Conservation (phyloP, 331 rosid genomes). For the Saraca asoca region DNA sequence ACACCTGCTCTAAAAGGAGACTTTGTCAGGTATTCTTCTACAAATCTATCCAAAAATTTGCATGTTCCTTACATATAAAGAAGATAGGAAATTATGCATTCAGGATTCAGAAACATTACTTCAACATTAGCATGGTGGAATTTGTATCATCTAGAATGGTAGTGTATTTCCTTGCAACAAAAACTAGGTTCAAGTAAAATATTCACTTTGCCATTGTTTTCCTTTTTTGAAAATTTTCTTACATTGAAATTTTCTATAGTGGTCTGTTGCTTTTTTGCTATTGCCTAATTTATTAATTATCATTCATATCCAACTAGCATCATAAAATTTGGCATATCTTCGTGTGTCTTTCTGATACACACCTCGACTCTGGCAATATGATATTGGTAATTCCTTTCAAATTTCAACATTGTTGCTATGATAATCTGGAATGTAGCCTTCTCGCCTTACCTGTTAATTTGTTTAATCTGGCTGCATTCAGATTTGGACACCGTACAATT, state of each 20-base stretch:
- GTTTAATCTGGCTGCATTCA: conserved; percentile 45
- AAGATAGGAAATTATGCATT: conserved; percentile 28
- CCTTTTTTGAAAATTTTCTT: conserved; percentile 1
- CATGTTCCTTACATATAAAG: conserved; percentile 20
- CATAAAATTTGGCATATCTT: conserved; percentile 27
- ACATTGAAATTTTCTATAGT: neutral
- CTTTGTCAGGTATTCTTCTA: conserved; percentile 71
- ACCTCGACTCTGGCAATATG: neutral
- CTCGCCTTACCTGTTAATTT: conserved; percentile 11
- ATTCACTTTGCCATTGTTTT: neutral
- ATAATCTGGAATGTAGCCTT: conserved; percentile 16
- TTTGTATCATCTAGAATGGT: conserved; percentile 7
- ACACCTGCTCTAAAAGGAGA: conserved; percentile 97
- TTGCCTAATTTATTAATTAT: neutral
- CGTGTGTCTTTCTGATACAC: conserved; percentile 20
- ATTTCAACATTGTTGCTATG: conserved; percentile 28
- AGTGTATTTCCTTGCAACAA: conserved; percentile 10
- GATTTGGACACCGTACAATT: conserved; percentile 85
- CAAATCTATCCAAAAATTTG: conserved; percentile 29
- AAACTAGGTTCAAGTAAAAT: conserved; percentile 8
- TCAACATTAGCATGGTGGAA: conserved; percentile 8
- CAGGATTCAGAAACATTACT: conserved; percentile 17
- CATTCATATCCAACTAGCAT: conserved; percentile 29
- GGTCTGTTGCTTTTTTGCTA: conserved; percentile 20
- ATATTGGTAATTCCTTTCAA: conserved; percentile 7